Percentiles rank a stretch among this genome's conserved stretches.
phyloP scores from a whole-genome alignment of 805 yeast species.

The Suhomyces pyralidae region DNA sequence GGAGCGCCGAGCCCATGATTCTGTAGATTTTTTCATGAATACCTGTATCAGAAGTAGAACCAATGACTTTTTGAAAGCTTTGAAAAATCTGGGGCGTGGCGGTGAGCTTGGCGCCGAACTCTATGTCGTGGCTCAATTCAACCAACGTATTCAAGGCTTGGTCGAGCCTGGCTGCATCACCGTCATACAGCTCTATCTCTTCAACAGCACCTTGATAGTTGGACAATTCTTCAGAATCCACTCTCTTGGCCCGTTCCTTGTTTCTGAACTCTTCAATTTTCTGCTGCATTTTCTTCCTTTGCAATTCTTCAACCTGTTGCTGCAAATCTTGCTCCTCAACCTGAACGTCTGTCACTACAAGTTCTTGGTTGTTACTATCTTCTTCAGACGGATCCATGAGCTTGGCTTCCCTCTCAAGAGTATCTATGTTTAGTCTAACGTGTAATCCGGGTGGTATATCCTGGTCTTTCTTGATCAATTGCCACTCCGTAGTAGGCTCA shows the following conservation, averaged over 20 bases:
- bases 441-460: conserved; percentile 78
- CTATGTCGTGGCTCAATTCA: conserved; percentile 66
- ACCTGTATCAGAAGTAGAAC: conserved; percentile 5
- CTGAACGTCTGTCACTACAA: conserved; percentile 11
- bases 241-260: conserved; percentile 7
- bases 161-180: conserved; percentile 18
- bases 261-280: not conserved
- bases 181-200: conserved; percentile 15
- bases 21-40: conserved; percentile 55
- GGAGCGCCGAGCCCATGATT: conserved; percentile 60
- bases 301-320: conserved; percentile 6
- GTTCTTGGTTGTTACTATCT: conserved; percentile 7
- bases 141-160: conserved; percentile 42
- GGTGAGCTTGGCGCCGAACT: conserved; percentile 53
- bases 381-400: conserved; percentile 33
- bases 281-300: conserved; percentile 1
- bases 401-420: conserved; percentile 69
- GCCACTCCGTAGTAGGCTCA: conserved; percentile 68
- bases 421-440: conserved; percentile 70
- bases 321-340: conserved; percentile 7
- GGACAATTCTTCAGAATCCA: conserved; percentile 14
- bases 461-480: conserved; percentile 65
- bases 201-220: conserved; percentile 18
- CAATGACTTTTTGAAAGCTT: conserved; percentile 19
- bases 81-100: conserved; percentile 30